These are phyloP conservation scores for Candida pseudocylindracea DNA, from an alignment of 1,139 yeast genomes.

Conservation along the genomic window DNA sequence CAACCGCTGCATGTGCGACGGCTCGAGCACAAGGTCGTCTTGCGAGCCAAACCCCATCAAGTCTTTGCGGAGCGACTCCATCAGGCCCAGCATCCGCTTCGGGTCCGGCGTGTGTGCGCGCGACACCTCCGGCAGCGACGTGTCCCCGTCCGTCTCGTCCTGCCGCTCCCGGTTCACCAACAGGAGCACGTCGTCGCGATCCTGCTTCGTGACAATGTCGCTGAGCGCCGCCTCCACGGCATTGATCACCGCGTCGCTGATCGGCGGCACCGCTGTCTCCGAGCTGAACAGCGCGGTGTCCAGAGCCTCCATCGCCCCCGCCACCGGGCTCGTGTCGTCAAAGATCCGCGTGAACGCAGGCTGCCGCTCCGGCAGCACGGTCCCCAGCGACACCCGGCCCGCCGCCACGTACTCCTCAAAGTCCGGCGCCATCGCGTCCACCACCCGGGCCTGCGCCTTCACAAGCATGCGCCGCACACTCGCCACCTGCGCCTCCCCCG, in stretches of 20 bases:
- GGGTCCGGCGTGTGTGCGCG: conserved; percentile 1
- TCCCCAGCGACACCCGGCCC: no score
- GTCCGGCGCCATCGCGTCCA: no score
- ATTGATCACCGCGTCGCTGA: background rate
- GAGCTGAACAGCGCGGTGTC: no score
- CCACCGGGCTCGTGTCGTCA: background rate
- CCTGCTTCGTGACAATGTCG: conserved; percentile 22
- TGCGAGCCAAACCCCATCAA: conserved; percentile 11
- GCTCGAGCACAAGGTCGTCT: background rate
- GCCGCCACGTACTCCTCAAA: no score
- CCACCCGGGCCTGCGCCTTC: no score
- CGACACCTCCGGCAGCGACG: background rate
- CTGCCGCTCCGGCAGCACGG: conserved; percentile 25
- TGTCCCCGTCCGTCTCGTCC: conserved; percentile 1
- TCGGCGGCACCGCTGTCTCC: background rate
- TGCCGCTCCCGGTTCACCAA: conserved; percentile 3
- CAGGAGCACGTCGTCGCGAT: background rate
- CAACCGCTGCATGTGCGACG: background rate
- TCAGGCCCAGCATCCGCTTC: background rate
- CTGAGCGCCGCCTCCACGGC: conserved; percentile 45
- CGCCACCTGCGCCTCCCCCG: no score
- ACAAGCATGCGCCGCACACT: no score
- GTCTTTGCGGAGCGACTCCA: conserved; percentile 5
- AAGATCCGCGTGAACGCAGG: background rate
- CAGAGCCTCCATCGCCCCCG: no score